phyloP scores from a whole-genome alignment of 306 rosid species.

The Echinosophora koreensis region DNA sequence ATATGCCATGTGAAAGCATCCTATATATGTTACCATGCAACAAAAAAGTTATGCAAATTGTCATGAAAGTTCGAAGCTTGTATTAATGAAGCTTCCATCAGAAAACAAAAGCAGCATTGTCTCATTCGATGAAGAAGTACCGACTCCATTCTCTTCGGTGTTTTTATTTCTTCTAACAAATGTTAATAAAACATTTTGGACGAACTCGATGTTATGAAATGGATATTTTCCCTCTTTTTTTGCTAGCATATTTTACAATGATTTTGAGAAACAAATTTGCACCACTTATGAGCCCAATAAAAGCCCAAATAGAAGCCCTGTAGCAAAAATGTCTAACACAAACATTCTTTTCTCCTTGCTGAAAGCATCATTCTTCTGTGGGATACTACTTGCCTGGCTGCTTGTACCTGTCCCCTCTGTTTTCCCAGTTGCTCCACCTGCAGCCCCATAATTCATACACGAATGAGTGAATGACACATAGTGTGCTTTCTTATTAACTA shows the following conservation, averaged over 20 bases:
- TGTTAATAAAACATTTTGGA: too few species aligned
- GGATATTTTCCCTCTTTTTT: neutral
- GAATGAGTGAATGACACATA: neutral
- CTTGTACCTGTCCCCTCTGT: neutral
- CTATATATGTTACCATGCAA: too few species aligned
- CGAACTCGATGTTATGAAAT: too few species aligned
- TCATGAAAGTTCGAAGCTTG: too few species aligned
- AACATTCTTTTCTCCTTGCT: slow-evolving; percentile 37
- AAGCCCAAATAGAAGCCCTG: slow-evolving; percentile 49
- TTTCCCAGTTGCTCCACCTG: slow-evolving; percentile 43
- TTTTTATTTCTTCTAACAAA: too few species aligned
- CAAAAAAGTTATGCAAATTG: too few species aligned
- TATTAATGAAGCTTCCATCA: too few species aligned
- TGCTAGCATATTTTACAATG: neutral
- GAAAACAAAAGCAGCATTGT: too few species aligned
- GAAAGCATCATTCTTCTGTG: slow-evolving; percentile 51
- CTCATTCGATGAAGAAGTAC: too few species aligned
- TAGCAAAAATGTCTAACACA: slow-evolving; percentile 18
- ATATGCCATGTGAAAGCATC: too few species aligned
- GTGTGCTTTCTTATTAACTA: neutral
- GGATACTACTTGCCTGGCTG: slow-evolving; percentile 40
- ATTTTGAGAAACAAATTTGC: neutral
- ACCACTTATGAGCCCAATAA: slow-evolving; percentile 13
- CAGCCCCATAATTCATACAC: neutral
- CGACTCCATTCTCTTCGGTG: too few species aligned